phyloP scores from a whole-genome alignment of 495 filamentous ascomycete species.

The Pyrenopolyporus hunteri region DNA sequence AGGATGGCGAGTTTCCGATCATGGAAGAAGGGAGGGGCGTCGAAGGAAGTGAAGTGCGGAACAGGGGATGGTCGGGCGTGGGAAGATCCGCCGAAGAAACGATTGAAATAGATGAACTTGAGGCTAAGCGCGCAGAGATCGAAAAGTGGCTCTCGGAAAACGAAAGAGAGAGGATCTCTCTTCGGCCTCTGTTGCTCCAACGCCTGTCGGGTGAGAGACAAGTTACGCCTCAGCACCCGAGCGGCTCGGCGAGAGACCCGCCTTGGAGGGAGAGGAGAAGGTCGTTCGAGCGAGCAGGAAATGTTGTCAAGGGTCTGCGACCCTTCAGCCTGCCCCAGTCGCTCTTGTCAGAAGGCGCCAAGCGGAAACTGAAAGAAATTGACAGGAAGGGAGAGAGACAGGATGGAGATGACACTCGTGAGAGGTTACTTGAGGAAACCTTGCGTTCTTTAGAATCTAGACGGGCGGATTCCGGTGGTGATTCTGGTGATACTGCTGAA shows the following conservation, averaged over 20 bases:
- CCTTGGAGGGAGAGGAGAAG: conserved; percentile 25
- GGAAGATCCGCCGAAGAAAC: neutral
- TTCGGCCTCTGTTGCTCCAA: conserved; percentile 8
- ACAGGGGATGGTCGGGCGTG: neutral
- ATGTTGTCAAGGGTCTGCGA: conserved; percentile 12
- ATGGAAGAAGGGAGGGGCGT: neutral
- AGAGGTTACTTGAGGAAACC: neutral
- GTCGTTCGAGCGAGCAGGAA: conserved; percentile 23
- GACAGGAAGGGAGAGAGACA: neutral
- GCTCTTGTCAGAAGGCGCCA: conserved; percentile 11
- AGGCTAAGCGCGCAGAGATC: conserved; percentile 10
- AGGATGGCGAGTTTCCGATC: neutral
- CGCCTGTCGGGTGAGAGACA: neutral
- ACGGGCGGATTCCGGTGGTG: conserved; percentile 1
- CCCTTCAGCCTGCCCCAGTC: conserved; percentile 23
- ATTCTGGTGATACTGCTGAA: neutral
- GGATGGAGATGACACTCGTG: neutral
- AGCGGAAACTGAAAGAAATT: conserved; percentile 4
- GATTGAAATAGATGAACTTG: neutral
- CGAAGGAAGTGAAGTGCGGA: neutral
- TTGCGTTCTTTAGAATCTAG: conserved; percentile 14
- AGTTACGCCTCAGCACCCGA: neutral
- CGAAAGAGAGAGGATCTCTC: conserved; percentile 17
- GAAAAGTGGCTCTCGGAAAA: conserved; percentile 26
- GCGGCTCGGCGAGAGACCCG: neutral